These are phyloP conservation scores for Musa acuminata DNA, from an alignment of 176 grass and related monocot species.

Conservation along the genomic window DNA sequence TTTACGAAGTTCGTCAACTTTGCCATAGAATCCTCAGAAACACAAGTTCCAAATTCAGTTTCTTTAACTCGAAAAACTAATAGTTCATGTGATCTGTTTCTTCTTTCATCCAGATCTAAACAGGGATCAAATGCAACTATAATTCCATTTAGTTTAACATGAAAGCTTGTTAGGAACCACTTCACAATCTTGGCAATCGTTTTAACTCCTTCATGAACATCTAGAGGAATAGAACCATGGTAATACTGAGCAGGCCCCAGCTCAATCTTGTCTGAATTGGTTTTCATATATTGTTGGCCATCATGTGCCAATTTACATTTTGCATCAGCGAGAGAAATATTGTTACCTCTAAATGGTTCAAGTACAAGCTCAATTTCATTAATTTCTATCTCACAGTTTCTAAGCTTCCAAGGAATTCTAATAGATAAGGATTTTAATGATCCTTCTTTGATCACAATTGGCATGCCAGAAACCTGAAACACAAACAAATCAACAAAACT, in stretches of 20 bases:
- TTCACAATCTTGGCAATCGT: conserved; percentile 83
- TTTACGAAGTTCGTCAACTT: conserved; percentile 88
- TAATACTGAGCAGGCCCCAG: conserved; percentile 30
- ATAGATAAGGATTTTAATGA: conserved; percentile 80
- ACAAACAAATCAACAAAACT: conserved; percentile 19
- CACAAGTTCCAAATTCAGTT: conserved; percentile 63
- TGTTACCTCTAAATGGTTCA: conserved; percentile 42
- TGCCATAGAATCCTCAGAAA: conserved; percentile 43
- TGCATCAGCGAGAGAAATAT: conserved; percentile 30
- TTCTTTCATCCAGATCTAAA: conserved; percentile 33
- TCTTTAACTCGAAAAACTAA: conserved; percentile 85
- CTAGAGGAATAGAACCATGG: conserved; percentile 45
- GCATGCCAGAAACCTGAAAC: conserved; percentile 58
- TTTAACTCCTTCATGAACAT: conserved; percentile 93
- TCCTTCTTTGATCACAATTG: conserved; percentile 84
- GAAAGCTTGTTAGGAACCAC: conserved; percentile 87
- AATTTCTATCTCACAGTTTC: conserved; percentile 68
- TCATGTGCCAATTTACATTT: conserved; percentile 46
- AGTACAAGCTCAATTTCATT: conserved; percentile 83
- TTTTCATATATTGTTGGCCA: conserved; percentile 22
- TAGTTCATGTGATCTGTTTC: conserved; percentile 37
- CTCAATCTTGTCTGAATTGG: conserved; percentile 27
- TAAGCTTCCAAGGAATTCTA: conserved; percentile 57
- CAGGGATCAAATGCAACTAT: conserved; percentile 80
- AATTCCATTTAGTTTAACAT: conserved; percentile 65